Conservation (phyloP, 108 stramenopile species). For the Skeletonema grethae region DNA sequence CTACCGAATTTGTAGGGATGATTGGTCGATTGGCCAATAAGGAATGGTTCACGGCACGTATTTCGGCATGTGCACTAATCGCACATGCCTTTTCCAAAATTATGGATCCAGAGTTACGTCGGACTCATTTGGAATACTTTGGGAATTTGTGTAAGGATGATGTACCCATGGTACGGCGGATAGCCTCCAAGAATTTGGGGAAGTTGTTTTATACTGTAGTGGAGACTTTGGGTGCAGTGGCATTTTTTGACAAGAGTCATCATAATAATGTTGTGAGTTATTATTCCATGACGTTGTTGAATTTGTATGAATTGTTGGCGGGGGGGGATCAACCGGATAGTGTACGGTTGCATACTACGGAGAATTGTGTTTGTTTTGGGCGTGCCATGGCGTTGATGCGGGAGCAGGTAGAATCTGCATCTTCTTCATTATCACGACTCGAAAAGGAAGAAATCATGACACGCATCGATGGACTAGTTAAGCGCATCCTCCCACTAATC, state of each 20-base stretch:
- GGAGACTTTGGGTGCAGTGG: constrained; percentile 11
- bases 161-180: constrained; percentile 95
- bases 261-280: constrained; percentile 43
- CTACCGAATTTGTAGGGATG: constrained; percentile 76
- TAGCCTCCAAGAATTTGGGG: constrained; percentile 86
- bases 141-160: constrained; percentile 87
- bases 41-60: constrained; percentile 98
- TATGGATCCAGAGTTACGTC: constrained; percentile 30
- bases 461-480: constrained; percentile 51
- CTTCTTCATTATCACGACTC: not conserved
- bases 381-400: constrained; percentile 56
- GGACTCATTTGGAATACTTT: constrained; percentile 61
- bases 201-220: constrained; percentile 66
- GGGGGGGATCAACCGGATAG: constrained; percentile 95
- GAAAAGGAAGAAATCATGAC: constrained; percentile 20
- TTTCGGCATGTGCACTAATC: constrained; percentile 88
- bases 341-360: constrained; percentile 91
- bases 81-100: constrained; percentile 64
- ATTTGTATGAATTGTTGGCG: constrained; percentile 82
- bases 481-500: constrained; percentile 77
- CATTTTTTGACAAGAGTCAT: constrained; percentile 42
- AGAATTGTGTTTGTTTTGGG: constrained; percentile 89
- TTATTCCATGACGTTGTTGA: constrained; percentile 52
- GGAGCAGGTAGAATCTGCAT: not conserved
- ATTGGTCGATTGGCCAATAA: constrained; percentile 77